Evolutionary conservation across 2,329 filamentous ascomycete species (phyloP).

Genomic region (Davidsoniella neocaledoniae): DNA sequence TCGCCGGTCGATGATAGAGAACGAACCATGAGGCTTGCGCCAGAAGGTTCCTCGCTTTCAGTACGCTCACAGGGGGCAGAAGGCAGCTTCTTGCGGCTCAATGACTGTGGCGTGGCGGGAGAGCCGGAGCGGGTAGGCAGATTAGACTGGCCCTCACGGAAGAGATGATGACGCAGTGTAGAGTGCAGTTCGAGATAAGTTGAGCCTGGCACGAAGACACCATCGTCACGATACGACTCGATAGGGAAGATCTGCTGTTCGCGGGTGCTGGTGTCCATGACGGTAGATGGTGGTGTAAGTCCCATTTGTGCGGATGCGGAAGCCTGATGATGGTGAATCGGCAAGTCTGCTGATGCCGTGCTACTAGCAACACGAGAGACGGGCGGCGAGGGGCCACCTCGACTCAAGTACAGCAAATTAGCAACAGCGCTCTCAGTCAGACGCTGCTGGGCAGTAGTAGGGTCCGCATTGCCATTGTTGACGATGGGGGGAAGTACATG

Average conservation of each 20-base stretch:
- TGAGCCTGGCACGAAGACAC: slow-evolving; percentile 30
- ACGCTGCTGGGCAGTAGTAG: slow-evolving; percentile 17
- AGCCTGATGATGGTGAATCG: background rate
- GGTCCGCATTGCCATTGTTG: slow-evolving; percentile 5
- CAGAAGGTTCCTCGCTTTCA: background rate
- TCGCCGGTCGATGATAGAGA: slow-evolving; percentile 14
- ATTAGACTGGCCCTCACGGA: slow-evolving; percentile 26
- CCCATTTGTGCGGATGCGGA: slow-evolving; percentile 2
- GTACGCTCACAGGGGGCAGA: background rate
- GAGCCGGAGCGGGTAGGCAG: slow-evolving; percentile 18
- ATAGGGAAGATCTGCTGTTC: slow-evolving; percentile 19
- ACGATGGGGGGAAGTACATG: background rate
- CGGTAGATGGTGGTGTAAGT: slow-evolving; percentile 13
- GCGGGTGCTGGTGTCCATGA: slow-evolving; percentile 14
- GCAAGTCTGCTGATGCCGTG: slow-evolving; percentile 4
- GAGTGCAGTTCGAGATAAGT: slow-evolving; percentile 30
- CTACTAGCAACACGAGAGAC: slow-evolving; percentile 11
- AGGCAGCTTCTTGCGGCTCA: slow-evolving; percentile 7
- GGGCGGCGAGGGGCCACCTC: slow-evolving; percentile 14
- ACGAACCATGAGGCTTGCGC: background rate
- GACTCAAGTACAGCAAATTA: slow-evolving; percentile 21
- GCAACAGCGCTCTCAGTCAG: slow-evolving; percentile 21
- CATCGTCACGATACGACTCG: slow-evolving; percentile 21
- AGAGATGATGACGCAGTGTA: slow-evolving; percentile 27
- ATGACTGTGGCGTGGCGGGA: slow-evolving; percentile 1